Conservation (phyloP, 306 rosid genomes). For the Quercus ilex region DNA sequence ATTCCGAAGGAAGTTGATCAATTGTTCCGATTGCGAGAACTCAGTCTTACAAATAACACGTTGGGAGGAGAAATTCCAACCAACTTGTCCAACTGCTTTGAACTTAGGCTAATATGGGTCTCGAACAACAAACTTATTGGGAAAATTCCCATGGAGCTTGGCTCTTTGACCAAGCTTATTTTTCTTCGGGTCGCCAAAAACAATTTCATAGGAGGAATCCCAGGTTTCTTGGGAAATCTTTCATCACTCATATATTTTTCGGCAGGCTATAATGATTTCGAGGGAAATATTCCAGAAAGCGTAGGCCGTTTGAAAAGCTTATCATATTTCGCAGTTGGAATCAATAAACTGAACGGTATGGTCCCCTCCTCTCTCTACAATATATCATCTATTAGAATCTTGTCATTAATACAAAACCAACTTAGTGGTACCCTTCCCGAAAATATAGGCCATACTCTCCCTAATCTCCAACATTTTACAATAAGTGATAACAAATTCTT, state of each 20-base stretch:
- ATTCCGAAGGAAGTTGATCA: too few relatives aligned
- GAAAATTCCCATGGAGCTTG: too few relatives aligned
- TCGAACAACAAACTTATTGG: too few relatives aligned
- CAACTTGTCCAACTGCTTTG: too few relatives aligned
- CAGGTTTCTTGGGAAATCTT: slow-evolving; percentile 35
- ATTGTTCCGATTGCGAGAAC: too few relatives aligned
- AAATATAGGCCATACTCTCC: slow-evolving; percentile 24
- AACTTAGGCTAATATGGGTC: too few relatives aligned
- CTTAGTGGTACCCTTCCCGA: slow-evolving; percentile 33
- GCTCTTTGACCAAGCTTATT: too few relatives aligned
- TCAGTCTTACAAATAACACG: too few relatives aligned
- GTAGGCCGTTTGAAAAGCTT: slow-evolving; percentile 12
- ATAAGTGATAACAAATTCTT: slow-evolving; percentile 24
- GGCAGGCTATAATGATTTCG: background rate
- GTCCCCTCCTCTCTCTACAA: slow-evolving; percentile 31
- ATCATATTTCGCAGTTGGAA: accelerated
- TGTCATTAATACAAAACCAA: background rate
- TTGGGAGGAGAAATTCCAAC: too few relatives aligned
- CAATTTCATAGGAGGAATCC: slow-evolving; percentile 22
- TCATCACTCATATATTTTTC: background rate
- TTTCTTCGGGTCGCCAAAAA: too few relatives aligned
- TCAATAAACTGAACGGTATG: slow-evolving; percentile 19
- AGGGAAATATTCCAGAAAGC: slow-evolving; percentile 26
- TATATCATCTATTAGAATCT: slow-evolving; percentile 15
- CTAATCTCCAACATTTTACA: slow-evolving; percentile 3